Percentiles rank a stretch among this genome's conserved stretches.
phyloP scores from a whole-genome alignment of 2,329 filamentous ascomycete species.

The Talaromyces funiculosus region DNA sequence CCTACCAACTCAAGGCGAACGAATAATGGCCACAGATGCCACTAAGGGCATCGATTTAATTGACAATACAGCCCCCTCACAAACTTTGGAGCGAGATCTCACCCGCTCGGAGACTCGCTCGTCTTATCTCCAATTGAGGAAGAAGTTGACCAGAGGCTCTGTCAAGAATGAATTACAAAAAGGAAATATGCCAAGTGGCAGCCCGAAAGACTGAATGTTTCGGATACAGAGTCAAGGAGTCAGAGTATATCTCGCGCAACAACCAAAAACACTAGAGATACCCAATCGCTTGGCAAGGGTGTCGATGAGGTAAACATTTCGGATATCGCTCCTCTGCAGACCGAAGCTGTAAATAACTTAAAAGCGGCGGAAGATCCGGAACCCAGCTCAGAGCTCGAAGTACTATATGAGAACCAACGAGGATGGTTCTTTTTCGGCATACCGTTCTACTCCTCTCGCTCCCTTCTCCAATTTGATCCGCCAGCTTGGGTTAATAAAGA shows the following conservation, averaged over 20 bases:
- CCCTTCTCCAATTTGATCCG: constrained; percentile 80
- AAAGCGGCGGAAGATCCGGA: constrained; percentile 19
- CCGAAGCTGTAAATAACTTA: background rate
- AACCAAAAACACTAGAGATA: background rate
- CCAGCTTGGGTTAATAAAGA: constrained; percentile 73
- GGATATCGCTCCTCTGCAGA: constrained; percentile 10
- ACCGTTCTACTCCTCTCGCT: constrained; percentile 80
- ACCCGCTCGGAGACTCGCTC: constrained; percentile 19
- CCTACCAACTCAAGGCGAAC: background rate
- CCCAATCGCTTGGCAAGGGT: background rate
- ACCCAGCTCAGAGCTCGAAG: constrained; percentile 59
- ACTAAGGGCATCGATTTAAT: constrained; percentile 30
- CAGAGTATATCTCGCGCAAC: constrained; percentile 13
- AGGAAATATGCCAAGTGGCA: constrained; percentile 47
- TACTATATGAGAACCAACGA: constrained; percentile 93
- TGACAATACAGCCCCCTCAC: constrained; percentile 34
- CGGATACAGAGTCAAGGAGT: constrained; percentile 17
- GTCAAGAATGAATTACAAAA: constrained; percentile 36
- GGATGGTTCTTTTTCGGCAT: constrained; percentile 85
- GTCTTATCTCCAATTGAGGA: constrained; percentile 22
- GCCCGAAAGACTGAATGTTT: constrained; percentile 50
- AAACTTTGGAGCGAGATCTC: constrained; percentile 21
- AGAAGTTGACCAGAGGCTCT: constrained; percentile 28
- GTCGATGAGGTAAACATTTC: constrained; percentile 2
- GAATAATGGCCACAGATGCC: constrained; percentile 17